Percentiles rank a stretch among this genome's conserved stretches.
Conservation (phyloP, 331 rosid genomes). For the Malus hybrid region DNA sequence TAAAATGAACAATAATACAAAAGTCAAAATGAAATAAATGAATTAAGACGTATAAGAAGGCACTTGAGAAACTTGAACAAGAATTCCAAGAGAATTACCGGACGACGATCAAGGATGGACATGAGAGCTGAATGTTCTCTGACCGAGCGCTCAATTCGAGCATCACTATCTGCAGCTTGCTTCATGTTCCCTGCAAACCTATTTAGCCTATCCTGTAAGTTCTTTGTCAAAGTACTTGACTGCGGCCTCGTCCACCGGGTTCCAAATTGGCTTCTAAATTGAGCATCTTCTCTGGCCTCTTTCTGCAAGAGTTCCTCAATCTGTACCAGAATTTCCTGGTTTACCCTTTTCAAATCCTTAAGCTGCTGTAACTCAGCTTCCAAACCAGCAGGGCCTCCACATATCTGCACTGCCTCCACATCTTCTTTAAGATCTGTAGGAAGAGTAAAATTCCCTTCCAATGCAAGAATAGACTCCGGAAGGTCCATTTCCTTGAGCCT, state of each 20-base stretch:
- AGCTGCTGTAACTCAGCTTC: slow-evolving; percentile 93
- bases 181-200: slow-evolving; percentile 90
- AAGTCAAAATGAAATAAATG: neutral
- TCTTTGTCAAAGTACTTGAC: slow-evolving; percentile 86
- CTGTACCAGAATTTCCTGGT: slow-evolving; percentile 75
- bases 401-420: slow-evolving; percentile 92
- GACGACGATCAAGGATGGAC: slow-evolving; percentile 81
- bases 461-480: slow-evolving; percentile 84
- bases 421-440: slow-evolving; percentile 77
- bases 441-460: slow-evolving; percentile 78
- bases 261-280: slow-evolving; percentile 87
- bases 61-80: neutral
- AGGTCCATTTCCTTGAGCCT: slow-evolving; percentile 96
- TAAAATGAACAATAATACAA: neutral
- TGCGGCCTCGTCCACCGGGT: slow-evolving; percentile 95
- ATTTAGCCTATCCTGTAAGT: slow-evolving; percentile 77
- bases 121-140: slow-evolving; percentile 73
- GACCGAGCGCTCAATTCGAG: slow-evolving; percentile 78
- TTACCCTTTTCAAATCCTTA: slow-evolving; percentile 79
- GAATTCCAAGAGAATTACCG: slow-evolving; percentile 39
- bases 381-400: slow-evolving; percentile 89
- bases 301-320: slow-evolving; percentile 83
- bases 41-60: neutral
- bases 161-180: slow-evolving; percentile 94
- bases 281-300: slow-evolving; percentile 90